phyloP scores from a whole-genome alignment of 1,139 yeast species.

The Yamadazyma atmosphaerica region DNA sequence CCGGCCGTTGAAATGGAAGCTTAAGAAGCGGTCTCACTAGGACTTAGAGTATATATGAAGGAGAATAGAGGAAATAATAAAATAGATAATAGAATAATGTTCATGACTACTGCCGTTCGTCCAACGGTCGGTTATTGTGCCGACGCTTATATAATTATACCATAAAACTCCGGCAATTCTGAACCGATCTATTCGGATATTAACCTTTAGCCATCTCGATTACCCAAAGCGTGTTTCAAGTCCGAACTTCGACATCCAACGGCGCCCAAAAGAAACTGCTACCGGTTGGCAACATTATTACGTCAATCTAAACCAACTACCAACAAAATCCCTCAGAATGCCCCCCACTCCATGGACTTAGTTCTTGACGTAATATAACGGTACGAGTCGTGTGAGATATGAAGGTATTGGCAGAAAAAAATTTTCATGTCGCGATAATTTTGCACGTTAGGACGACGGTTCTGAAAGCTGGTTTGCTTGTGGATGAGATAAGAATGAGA shows the following conservation, averaged over 20 bases:
- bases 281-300: too few relatives aligned
- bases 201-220: too few relatives aligned
- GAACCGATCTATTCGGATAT: too few relatives aligned
- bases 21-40: constrained; percentile 13
- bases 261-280: too few relatives aligned
- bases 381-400: background rate
- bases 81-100: background rate
- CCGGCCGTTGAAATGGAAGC: constrained; percentile 46
- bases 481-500: background rate
- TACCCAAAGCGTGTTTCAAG: too few relatives aligned
- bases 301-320: background rate
- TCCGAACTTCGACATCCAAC: too few relatives aligned
- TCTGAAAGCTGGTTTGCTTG: background rate
- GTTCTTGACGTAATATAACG: background rate
- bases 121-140: too few relatives aligned
- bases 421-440: background rate
- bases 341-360: background rate
- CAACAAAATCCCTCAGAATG: background rate
- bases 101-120: too few relatives aligned
- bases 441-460: background rate
- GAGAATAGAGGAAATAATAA: background rate
- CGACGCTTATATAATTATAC: too few relatives aligned
- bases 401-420: background rate
- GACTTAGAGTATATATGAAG: background rate
- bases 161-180: too few relatives aligned